Percentiles rank a stretch among this genome's conserved stretches.
These are phyloP conservation scores for Elsinoe necatrix DNA, from an alignment of 2,329 filamentous ascomycete species.

Conservation along the genomic window DNA sequence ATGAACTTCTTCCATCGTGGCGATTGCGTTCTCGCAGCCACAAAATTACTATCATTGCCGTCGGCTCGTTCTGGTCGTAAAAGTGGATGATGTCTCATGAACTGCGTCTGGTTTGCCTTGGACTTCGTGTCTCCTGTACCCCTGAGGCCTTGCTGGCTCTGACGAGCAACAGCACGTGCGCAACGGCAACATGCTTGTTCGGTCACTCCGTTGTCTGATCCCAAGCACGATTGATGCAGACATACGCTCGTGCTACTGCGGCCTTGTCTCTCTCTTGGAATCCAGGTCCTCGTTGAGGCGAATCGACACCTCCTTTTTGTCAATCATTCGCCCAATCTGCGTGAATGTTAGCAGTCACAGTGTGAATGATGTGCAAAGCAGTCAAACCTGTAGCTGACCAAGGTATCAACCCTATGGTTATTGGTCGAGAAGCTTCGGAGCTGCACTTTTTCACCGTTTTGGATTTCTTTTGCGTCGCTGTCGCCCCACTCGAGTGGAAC, in stretches of 20 bases:
- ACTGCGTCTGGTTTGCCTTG: neutral
- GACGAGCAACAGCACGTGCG: neutral
- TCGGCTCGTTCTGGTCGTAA: neutral
- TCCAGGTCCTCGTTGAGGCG: neutral
- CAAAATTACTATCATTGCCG: neutral
- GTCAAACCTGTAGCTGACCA: conserved; percentile 74
- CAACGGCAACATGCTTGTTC: neutral
- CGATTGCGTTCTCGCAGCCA: neutral
- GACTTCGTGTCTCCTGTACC: neutral
- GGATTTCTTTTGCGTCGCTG: conserved; percentile 94
- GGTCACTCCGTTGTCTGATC: neutral
- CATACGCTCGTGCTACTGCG: neutral
- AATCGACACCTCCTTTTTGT: neutral
- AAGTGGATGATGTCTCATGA: neutral
- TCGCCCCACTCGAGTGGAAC: conserved; percentile 98
- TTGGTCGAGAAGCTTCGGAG: conserved; percentile 92
- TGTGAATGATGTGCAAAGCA: neutral
- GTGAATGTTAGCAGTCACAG: conserved; percentile 13
- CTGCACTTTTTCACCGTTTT: conserved; percentile 89
- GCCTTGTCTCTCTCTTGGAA: neutral
- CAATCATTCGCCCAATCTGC: conserved; percentile 20
- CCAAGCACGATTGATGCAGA: neutral
- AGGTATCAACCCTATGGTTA: conserved; percentile 85
- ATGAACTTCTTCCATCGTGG: neutral
- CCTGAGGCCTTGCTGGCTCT: neutral